phyloP scores from a whole-genome alignment of 164 flowering plant genomes.

The Liquidambar formosana region DNA sequence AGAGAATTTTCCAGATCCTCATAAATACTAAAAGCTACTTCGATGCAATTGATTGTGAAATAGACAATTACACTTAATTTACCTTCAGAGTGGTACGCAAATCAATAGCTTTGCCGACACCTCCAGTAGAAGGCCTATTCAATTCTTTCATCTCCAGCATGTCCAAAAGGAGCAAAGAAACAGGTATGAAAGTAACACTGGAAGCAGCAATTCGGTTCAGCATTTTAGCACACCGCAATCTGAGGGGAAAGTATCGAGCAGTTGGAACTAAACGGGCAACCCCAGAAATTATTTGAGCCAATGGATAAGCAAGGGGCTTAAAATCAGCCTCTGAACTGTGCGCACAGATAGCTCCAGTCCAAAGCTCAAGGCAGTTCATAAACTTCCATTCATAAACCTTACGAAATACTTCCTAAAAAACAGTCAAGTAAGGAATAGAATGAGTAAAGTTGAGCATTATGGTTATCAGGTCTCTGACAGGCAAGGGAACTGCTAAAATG shows the following conservation, averaged over 20 bases:
- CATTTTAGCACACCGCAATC: slow-evolving; percentile 88
- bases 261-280: slow-evolving; percentile 88
- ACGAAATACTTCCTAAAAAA: slow-evolving; percentile 67
- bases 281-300: slow-evolving; percentile 84
- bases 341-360: slow-evolving; percentile 88
- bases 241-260: slow-evolving; percentile 85
- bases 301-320: slow-evolving; percentile 81
- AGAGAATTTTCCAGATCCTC: not conserved
- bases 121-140: slow-evolving; percentile 70
- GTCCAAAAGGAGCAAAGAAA: slow-evolving; percentile 81
- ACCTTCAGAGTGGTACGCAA: slow-evolving; percentile 72
- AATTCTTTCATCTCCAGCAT: slow-evolving; percentile 95
- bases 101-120: slow-evolving; percentile 85
- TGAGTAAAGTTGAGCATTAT: not conserved
- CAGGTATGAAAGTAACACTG: slow-evolving; percentile 73
- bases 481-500: too few relatives aligned
- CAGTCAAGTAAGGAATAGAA: not conserved
- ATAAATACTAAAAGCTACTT: not conserved
- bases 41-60: not conserved
- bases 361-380: slow-evolving; percentile 94
- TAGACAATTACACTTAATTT: not conserved
- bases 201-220: slow-evolving; percentile 86
- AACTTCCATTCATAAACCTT: slow-evolving; percentile 96
- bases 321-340: slow-evolving; percentile 71
- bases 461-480: too few relatives aligned